A percentile compares a stretch with the other conserved stretches of the same genome.
Evolutionary conservation across 2,329 filamentous ascomycete species (phyloP).

Genomic region (Exophiala sp.): DNA sequence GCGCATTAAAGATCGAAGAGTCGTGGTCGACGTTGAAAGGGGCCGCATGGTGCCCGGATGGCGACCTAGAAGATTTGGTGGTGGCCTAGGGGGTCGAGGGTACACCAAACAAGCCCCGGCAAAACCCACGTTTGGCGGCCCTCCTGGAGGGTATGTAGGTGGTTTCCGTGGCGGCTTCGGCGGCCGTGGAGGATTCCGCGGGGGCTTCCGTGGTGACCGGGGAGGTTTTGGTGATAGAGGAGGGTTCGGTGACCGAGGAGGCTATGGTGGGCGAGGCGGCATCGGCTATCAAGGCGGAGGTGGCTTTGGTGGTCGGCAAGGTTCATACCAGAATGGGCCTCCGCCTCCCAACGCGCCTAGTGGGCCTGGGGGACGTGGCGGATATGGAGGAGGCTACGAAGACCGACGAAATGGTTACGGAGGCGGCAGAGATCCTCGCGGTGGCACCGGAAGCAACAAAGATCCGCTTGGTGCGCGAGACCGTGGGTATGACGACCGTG

Average conservation of each 20-base stretch:
- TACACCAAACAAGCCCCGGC: slow-evolving; percentile 78
- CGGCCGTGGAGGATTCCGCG: slow-evolving; percentile 48
- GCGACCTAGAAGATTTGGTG: slow-evolving; percentile 85
- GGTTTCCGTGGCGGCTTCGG: slow-evolving; percentile 50
- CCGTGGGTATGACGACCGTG: slow-evolving; percentile 46
- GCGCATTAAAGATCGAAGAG: slow-evolving; percentile 82
- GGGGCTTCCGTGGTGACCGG: slow-evolving; percentile 43
- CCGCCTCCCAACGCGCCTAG: slow-evolving; percentile 43
- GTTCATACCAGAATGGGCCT: slow-evolving; percentile 33
- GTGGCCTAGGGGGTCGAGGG: slow-evolving; percentile 82
- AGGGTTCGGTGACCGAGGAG: slow-evolving; percentile 38
- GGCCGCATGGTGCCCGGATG: slow-evolving; percentile 90
- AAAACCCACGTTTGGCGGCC: slow-evolving; percentile 61
- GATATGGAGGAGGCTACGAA: slow-evolving; percentile 45
- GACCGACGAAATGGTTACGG: slow-evolving; percentile 47
- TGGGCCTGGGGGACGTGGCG: slow-evolving; percentile 49
- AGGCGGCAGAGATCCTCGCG: slow-evolving; percentile 49
- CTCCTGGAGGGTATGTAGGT: slow-evolving; percentile 52
- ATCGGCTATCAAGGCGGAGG: slow-evolving; percentile 56
- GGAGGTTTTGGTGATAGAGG: slow-evolving; percentile 44
- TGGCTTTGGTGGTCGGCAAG: slow-evolving; percentile 38
- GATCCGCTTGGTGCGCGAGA: slow-evolving; percentile 71
- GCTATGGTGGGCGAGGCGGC: slow-evolving; percentile 42
- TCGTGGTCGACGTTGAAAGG: slow-evolving; percentile 93
- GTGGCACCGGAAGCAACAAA: slow-evolving; percentile 69